Conservation (phyloP, 495 filamentous ascomycete genomes). For the Penicillium bialowiezense region DNA sequence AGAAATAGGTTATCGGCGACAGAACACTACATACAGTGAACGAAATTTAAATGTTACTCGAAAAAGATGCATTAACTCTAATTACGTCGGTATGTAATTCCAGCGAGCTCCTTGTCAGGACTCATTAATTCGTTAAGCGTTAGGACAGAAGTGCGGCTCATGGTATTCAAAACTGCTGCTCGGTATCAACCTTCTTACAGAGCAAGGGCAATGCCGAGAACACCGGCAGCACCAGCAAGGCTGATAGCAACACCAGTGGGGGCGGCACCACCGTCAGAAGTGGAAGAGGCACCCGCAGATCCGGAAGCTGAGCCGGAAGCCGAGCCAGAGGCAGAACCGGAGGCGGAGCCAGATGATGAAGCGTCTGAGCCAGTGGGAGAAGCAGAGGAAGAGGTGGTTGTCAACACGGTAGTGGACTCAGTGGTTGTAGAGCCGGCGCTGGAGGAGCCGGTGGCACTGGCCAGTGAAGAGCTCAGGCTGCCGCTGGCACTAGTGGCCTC, state of each 20-base stretch:
- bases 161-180: too few relatives aligned
- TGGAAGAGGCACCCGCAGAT: constrained; percentile 10
- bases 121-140: background rate
- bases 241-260: constrained; percentile 15
- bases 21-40: too few relatives aligned
- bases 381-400: constrained; percentile 3
- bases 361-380: constrained; percentile 3
- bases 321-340: constrained; percentile 12
- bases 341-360: constrained; percentile 9
- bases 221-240: constrained; percentile 20
- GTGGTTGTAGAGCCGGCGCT: background rate
- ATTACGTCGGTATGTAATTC: background rate
- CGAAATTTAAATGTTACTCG: too few relatives aligned
- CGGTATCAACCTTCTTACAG: constrained; percentile 13
- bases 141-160: too few relatives aligned
- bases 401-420: constrained; percentile 1
- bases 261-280: constrained; percentile 16
- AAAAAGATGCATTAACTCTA: too few relatives aligned
- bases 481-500: background rate
- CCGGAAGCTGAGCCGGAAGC: constrained; percentile 11
- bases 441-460: background rate
- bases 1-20: too few relatives aligned
- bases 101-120: background rate
- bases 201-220: constrained; percentile 26
- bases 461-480: background rate